A percentile compares a stretch with the other conserved stretches of the same genome.
Evolutionary conservation across 164 flowering plant species (phyloP).

Genomic region (Malania oleifera): DNA sequence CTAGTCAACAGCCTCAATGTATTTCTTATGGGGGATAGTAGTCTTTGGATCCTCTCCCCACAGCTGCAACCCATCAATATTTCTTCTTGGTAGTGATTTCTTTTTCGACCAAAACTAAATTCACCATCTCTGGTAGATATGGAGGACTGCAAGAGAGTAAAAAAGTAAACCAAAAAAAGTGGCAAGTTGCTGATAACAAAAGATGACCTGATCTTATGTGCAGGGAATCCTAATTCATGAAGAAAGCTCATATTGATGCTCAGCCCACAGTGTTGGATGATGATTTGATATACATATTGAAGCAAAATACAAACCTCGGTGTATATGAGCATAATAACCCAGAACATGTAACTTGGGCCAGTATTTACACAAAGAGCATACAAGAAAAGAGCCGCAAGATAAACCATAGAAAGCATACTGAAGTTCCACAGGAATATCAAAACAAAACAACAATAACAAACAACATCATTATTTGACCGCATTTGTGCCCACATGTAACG

Average conservation of each 20-base stretch:
- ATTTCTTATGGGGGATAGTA: neutral
- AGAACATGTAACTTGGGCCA: slow-evolving; percentile 2
- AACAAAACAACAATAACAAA: slow-evolving; percentile 7
- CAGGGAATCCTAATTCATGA: slow-evolving; percentile 4
- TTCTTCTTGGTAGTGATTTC: neutral
- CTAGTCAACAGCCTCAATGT: neutral
- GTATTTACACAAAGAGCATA: slow-evolving; percentile 8
- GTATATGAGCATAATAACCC: slow-evolving; percentile 3
- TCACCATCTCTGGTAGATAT: slow-evolving; percentile 5
- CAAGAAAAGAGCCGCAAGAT: slow-evolving; percentile 1
- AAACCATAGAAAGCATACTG: slow-evolving; percentile 6
- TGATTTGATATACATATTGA: slow-evolving; percentile 3
- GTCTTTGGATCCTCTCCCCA: neutral
- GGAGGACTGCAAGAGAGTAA: neutral
- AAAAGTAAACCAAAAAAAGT: slow-evolving; percentile 1
- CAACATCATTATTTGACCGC: slow-evolving; percentile 4
- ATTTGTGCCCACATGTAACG: slow-evolving; percentile 5
- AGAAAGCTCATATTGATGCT: neutral
- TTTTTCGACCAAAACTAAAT: neutral
- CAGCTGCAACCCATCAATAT: neutral
- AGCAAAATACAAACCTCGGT: slow-evolving; percentile 2
- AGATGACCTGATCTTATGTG: slow-evolving; percentile 4
- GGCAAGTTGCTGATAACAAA: slow-evolving; percentile 7
- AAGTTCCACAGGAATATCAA: slow-evolving; percentile 4
- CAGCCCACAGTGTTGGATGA: slow-evolving; percentile 2